Percentiles rank a stretch among this genome's conserved stretches.
Evolutionary conservation across 75 land plant genomes (phyloP).

Genomic region (Larix kaempferi): DNA sequence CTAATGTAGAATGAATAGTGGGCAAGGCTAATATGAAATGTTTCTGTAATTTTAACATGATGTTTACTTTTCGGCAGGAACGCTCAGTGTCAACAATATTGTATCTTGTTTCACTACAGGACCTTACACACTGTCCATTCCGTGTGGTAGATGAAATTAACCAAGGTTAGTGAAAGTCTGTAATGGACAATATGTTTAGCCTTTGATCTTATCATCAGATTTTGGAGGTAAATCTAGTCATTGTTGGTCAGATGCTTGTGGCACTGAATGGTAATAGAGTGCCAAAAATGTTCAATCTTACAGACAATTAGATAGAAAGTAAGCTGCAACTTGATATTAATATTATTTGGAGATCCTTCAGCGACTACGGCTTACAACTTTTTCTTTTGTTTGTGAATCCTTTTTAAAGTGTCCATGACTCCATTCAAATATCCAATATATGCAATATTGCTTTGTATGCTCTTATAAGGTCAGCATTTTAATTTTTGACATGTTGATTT

Average conservation of each 20-base stretch:
- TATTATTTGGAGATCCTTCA: not conserved
- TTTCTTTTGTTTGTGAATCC: not conserved
- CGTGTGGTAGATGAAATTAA: constrained; percentile 99
- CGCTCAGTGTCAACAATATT: constrained; percentile 97
- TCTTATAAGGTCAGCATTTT: not conserved
- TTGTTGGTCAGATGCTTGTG: not conserved
- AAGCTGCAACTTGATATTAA: not conserved
- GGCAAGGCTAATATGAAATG: not conserved
- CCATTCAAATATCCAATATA: not conserved
- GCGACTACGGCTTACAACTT: no score
- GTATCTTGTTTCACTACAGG: constrained; percentile 97
- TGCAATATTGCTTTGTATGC: not conserved
- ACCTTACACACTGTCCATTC: constrained; percentile 96
- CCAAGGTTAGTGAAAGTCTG: constrained; percentile 57
- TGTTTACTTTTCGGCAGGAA: constrained; percentile 51
- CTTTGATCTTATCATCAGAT: not conserved
- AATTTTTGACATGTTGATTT: not conserved
- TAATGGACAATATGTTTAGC: not conserved
- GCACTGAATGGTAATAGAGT: not conserved
- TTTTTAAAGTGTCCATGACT: not conserved
- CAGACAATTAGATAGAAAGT: not conserved
- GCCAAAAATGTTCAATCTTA: not conserved
- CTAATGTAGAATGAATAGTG: not conserved
- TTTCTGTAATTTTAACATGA: not conserved
- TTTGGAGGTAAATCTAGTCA: not conserved